These are phyloP conservation scores for Kodamaea nitidulidarum DNA, from an alignment of 805 yeast genomes.

Conservation along the genomic window DNA sequence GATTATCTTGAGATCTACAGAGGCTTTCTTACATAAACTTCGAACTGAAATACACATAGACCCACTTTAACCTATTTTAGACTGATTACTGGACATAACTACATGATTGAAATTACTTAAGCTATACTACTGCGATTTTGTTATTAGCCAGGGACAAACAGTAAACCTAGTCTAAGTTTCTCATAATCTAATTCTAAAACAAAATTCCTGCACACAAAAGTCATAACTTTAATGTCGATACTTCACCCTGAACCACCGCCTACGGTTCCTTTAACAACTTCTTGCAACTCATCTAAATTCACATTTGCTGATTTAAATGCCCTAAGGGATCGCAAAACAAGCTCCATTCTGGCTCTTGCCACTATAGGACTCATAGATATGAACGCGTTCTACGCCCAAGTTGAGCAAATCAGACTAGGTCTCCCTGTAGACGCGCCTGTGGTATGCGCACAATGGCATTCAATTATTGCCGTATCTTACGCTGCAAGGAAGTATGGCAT, in stretches of 20 bases:
- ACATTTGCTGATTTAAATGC: conserved; percentile 47
- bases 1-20: too few relatives aligned
- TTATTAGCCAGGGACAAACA: too few relatives aligned
- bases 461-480: conserved; percentile 85
- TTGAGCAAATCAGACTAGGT: conserved; percentile 74
- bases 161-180: too few relatives aligned
- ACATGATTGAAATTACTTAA: too few relatives aligned
- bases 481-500: conserved; percentile 87
- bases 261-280: background rate
- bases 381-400: conserved; percentile 96
- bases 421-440: conserved; percentile 69
- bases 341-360: conserved; percentile 66
- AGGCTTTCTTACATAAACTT: too few relatives aligned
- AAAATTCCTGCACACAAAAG: too few relatives aligned
- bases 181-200: too few relatives aligned
- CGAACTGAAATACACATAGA: too few relatives aligned
- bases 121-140: too few relatives aligned
- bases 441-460: conserved; percentile 91
- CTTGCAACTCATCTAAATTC: conserved; percentile 20
- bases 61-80: too few relatives aligned
- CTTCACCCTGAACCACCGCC: background rate
- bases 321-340: conserved; percentile 40
- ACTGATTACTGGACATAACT: too few relatives aligned
- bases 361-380: conserved; percentile 84
- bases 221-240: background rate